Percentiles rank a stretch among this genome's conserved stretches.
phyloP scores from a whole-genome alignment of 352 stramenopile genomes.

The Phytophthora sp. region DNA sequence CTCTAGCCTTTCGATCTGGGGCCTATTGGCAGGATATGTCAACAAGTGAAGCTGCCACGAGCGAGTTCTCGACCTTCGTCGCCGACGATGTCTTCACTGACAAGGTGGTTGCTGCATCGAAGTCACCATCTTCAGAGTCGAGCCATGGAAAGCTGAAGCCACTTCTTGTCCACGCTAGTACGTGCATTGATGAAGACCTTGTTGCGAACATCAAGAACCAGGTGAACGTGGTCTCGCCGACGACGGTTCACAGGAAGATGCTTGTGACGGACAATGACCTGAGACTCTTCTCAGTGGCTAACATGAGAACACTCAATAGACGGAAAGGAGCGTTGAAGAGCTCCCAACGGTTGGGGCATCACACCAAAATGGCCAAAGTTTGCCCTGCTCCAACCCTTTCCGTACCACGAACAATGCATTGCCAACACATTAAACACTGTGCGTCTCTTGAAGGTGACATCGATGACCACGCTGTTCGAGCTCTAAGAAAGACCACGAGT shows the following conservation, averaged over 20 bases:
- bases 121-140: neutral
- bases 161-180: conserved; percentile 22
- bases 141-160: neutral
- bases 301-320: conserved; percentile 23
- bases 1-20: conserved; percentile 12
- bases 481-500: conserved; percentile 22
- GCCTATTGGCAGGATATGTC: conserved; percentile 29
- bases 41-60: conserved; percentile 12
- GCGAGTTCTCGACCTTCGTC: conserved; percentile 22
- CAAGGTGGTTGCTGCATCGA: neutral
- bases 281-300: conserved; percentile 32
- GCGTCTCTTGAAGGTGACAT: conserved; percentile 13
- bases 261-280: conserved; percentile 57
- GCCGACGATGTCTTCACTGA: conserved; percentile 27
- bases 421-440: conserved; percentile 18
- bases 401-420: neutral
- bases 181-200: conserved; percentile 2
- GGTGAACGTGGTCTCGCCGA: conserved; percentile 39
- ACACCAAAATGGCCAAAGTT: conserved; percentile 17
- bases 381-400: neutral
- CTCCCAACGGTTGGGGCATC: conserved; percentile 10
- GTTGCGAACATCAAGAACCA: conserved; percentile 20
- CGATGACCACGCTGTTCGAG: conserved; percentile 5
- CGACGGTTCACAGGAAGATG: conserved; percentile 50
- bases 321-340: conserved; percentile 4